Base-by-base conservation (phyloP, 2,329 filamentous ascomycete genomes). In the Lasiodiplodia hormozganensis region DNA sequence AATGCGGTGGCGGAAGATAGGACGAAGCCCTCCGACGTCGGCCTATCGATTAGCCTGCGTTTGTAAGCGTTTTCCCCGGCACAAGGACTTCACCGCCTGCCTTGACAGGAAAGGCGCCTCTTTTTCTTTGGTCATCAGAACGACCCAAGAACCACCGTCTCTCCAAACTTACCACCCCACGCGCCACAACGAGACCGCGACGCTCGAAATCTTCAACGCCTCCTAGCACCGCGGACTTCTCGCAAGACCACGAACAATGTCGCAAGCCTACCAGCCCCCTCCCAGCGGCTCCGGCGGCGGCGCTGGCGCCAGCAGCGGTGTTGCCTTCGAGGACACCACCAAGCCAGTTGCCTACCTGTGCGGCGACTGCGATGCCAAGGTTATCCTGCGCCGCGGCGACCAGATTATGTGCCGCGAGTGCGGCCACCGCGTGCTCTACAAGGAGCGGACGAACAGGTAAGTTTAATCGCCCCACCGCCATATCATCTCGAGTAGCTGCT, bases 361-460 rank as follows among this genome's bases (percentile, higher is more conserved):
- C 84, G 93, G 92, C 77, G 93, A 96, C 82, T 97, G 93, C 85
- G 92, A 92, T 69, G 85, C 88, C 71, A 90, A 92, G 74, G 92
- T 95, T 54, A 85, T 87, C 21, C 84, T 97, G 74, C 91, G 91
- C 81, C 88, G 90, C 73, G 90, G 89, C 71, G 93, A 96, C 75
- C 89, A 91, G 40, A 95, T 97, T 73, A 87, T 93, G 34, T 97
- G 94, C 86, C 92, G 92, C 80, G 92, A 94, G 82, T 99, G 96
- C 80, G 96, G 96, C 8, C 96, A 97, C 76, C 90, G 96, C 72
- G 94, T 99, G 70, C 83, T 99, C 73, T 98, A 98, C 83, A 99
- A 99, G 88, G 93, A 97, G 88, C 85, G 96, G 78, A 99, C 96
- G 54, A 97, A 97, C 86, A 89, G 96, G 96, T 97, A 80, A 82